phyloP scores from a whole-genome alignment of 495 filamentous ascomycete species.

The Aspergillus ostianus region DNA sequence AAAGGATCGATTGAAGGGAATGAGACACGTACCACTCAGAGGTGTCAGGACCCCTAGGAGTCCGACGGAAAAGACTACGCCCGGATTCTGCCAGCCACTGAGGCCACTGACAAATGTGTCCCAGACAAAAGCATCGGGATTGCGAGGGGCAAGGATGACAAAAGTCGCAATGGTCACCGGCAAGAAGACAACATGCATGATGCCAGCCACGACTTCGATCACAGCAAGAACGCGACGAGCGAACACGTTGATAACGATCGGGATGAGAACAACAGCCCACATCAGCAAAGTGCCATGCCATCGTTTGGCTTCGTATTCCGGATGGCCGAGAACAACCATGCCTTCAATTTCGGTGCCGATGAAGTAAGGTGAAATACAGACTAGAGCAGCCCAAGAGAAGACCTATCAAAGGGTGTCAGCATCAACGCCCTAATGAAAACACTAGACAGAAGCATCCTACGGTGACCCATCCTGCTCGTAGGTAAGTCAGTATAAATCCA shows the following conservation, averaged over 20 bases:
- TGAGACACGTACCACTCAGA: constrained; percentile 24
- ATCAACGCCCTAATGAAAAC: too few relatives aligned
- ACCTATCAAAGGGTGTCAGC: constrained; percentile 36
- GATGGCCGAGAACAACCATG: constrained; percentile 43
- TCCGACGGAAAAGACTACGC: constrained; percentile 41
- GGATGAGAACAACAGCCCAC: constrained; percentile 41
- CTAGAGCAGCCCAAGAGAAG: constrained; percentile 42
- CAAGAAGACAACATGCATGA: constrained; percentile 50
- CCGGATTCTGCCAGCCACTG: constrained; percentile 42
- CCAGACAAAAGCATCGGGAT: constrained; percentile 45
- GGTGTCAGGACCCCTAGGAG: constrained; percentile 33
- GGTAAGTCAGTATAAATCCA: neutral
- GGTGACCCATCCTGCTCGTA: constrained; percentile 28
- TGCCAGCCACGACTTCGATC: constrained; percentile 46
- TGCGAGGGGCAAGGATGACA: constrained; percentile 42
- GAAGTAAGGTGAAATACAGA: constrained; percentile 48
- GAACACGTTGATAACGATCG: constrained; percentile 44
- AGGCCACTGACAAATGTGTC: constrained; percentile 41
- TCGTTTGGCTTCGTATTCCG: constrained; percentile 37
- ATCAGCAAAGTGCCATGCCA: constrained; percentile 52
- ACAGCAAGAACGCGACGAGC: constrained; percentile 41
- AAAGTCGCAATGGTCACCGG: constrained; percentile 45
- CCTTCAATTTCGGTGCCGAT: constrained; percentile 48
- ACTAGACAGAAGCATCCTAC: constrained; percentile 14
- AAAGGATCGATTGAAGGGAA: neutral